Evolutionary conservation across 345 rosid genomes (phyloP), one percentile per base, ranked within the genome.

Genomic region (Salix exigua): DNA sequence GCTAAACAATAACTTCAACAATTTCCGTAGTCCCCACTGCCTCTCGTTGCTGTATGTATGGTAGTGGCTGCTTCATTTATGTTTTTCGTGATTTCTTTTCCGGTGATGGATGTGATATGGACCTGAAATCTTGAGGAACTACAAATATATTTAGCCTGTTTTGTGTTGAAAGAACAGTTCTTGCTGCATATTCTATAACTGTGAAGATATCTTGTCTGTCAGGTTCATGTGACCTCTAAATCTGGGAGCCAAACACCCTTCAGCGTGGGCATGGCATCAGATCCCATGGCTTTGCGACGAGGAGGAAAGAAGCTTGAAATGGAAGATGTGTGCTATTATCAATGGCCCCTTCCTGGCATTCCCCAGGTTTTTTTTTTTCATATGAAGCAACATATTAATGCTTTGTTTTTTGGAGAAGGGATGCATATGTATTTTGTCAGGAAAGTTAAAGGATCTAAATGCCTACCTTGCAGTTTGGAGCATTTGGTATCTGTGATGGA

Each of bases 401-500:
- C 26, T 30, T 69, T 68, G 21, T 42, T 25, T 26, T 55, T 4
- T 2, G 38, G 17, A 75, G 55, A 23, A 67, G 64, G 37, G 55
- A 65, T 72, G 18, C 17, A 58, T 16, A 74, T 68, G 33, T 40
- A 66, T 72, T 40, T 81, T 77, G 61, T 71, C 44, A 42, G 42
- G 70, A 62, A 25, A 16, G 67, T 64, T 73, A 70, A 76, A 37
- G 25, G 42, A 67, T 71, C 40, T 53, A 61, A 35, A 11, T 73
- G 40, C 66, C 37, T 16, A 35, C 53, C 73, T 84, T 84, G 83
- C 91, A 96, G 99, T 94, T 92, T 82, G 99, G 99, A 75, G 75
- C 92, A 73, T 96, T 96, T 87, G 92, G 97, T 73, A 86, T 96
- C 80, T 96, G 97, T 83, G 99, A 94, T 89, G 99, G 99, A 78